These are phyloP conservation scores for Aspergillus udagawae DNA, from an alignment of 2,329 filamentous ascomycete genomes.

Conservation along the genomic window DNA sequence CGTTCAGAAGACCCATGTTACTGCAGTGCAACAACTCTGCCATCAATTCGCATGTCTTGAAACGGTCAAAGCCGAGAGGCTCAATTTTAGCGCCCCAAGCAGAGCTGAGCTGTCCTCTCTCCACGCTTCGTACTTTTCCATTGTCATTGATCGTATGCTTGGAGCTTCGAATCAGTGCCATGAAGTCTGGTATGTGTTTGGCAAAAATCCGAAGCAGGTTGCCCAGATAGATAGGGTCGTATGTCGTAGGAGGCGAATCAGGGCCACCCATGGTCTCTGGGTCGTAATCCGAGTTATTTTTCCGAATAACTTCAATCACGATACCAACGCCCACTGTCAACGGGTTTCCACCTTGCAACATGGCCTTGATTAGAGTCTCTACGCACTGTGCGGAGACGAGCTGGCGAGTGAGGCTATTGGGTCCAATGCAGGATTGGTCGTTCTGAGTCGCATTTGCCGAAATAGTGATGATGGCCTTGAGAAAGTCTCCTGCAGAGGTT, in stretches of 20 bases:
- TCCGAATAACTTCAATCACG: conserved; percentile 95
- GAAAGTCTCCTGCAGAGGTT: conserved; percentile 92
- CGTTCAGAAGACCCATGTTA: conserved; percentile 96
- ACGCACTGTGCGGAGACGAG: conserved; percentile 84
- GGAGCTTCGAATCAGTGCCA: conserved; percentile 78
- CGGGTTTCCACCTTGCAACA: conserved; percentile 90
- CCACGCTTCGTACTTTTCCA: conserved; percentile 57
- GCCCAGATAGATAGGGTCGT: conserved; percentile 93
- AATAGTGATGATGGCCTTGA: conserved; percentile 98
- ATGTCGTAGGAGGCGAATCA: conserved; percentile 72
- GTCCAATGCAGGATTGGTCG: conserved; percentile 97
- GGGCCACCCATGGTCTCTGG: conserved; percentile 81
- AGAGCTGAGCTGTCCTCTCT: conserved; percentile 71
- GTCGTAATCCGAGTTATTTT: conserved; percentile 99
- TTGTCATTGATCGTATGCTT: conserved; percentile 55
- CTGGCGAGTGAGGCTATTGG: conserved; percentile 92
- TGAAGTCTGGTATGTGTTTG: conserved; percentile 87
- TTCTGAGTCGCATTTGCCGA: conserved; percentile 97
- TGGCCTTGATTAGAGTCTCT: conserved; percentile 78
- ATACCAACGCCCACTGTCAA: conserved; percentile 95
- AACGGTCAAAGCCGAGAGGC: conserved; percentile 91
- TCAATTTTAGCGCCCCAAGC: conserved; percentile 91
- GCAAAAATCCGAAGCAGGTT: conserved; percentile 86
- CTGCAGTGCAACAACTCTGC: conserved; percentile 95
- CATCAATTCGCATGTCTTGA: conserved; percentile 99